Conservation (phyloP, 2,329 filamentous ascomycete species). For the Atkinsonella texensis region DNA sequence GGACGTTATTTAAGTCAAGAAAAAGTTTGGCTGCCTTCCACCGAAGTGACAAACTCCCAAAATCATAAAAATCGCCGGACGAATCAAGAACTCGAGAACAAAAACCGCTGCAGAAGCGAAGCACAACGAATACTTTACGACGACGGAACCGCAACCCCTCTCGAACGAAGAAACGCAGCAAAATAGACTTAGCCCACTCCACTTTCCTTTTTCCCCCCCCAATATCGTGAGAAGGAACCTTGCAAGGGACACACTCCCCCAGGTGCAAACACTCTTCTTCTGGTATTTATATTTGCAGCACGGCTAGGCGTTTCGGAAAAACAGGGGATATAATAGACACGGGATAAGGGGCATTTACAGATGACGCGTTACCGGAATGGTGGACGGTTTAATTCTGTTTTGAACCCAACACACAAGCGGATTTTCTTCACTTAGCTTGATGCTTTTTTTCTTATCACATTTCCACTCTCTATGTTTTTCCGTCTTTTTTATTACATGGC, state of each 20-base stretch:
- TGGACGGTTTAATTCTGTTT: no score
- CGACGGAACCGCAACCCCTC: not conserved
- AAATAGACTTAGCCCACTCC: constrained; percentile 3
- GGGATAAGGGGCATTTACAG: not conserved
- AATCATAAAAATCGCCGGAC: no score
- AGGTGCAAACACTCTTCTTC: not conserved
- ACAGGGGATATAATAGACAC: not conserved
- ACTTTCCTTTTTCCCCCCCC: not conserved
- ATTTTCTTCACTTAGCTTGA: no score
- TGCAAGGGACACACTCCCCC: not conserved
- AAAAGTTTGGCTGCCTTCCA: no score
- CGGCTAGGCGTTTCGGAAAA: constrained; percentile 4
- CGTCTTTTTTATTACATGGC: no score
- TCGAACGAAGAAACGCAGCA: constrained; percentile 2
- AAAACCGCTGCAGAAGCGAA: not conserved
- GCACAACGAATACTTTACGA: constrained; percentile 2
- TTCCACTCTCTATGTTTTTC: no score
- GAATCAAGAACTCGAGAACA: not conserved
- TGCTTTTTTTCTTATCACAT: no score
- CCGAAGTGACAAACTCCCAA: no score
- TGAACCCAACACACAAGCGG: no score
- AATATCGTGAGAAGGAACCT: not conserved
- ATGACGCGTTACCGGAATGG: no score
- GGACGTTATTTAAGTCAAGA: no score
- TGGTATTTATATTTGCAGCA: not conserved